Evolutionary conservation across 1,284 basidiomycete species (phyloP).

Genomic region (Cystobasidium sp.): DNA sequence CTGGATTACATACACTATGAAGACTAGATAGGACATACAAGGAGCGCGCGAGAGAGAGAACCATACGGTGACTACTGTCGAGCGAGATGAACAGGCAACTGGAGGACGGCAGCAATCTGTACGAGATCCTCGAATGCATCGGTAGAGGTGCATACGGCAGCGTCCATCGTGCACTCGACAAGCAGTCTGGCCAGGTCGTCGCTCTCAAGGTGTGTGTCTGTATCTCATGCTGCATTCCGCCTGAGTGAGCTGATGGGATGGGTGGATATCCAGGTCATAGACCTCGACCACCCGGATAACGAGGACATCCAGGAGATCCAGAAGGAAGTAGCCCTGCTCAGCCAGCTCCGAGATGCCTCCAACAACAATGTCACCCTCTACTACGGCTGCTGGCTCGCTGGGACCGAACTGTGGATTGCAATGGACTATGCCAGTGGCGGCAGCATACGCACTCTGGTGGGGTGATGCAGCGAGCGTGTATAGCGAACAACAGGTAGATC

Average conservation of each 20-base stretch:
- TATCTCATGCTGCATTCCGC: neutral
- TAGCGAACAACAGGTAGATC: neutral
- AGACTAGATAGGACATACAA: too few species aligned
- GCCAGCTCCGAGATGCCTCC: conserved; percentile 75
- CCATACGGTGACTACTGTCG: neutral
- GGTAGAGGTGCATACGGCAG: conserved; percentile 95
- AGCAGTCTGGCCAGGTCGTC: conserved; percentile 57
- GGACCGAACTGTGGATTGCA: conserved; percentile 95
- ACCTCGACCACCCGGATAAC: conserved; percentile 88
- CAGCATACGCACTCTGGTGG: conserved; percentile 81
- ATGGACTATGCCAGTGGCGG: conserved; percentile 99
- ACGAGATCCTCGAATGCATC: conserved; percentile 64
- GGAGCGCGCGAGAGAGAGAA: neutral
- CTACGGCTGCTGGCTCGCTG: conserved; percentile 92
- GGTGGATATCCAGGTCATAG: conserved; percentile 74
- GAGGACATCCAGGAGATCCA: conserved; percentile 98
- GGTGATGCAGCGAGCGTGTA: conserved; percentile 45
- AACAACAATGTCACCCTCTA: conserved; percentile 92
- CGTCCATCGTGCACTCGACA: conserved; percentile 51
- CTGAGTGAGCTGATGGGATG: neutral
- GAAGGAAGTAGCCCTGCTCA: conserved; percentile 89
- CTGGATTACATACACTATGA: too few species aligned
- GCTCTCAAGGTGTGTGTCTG: conserved; percentile 54
- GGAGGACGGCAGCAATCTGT: conserved; percentile 21
- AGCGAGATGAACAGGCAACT: neutral